phyloP scores from a whole-genome alignment of 192 early-diverging fungal genomes.

The Mortierella claussenii region DNA sequence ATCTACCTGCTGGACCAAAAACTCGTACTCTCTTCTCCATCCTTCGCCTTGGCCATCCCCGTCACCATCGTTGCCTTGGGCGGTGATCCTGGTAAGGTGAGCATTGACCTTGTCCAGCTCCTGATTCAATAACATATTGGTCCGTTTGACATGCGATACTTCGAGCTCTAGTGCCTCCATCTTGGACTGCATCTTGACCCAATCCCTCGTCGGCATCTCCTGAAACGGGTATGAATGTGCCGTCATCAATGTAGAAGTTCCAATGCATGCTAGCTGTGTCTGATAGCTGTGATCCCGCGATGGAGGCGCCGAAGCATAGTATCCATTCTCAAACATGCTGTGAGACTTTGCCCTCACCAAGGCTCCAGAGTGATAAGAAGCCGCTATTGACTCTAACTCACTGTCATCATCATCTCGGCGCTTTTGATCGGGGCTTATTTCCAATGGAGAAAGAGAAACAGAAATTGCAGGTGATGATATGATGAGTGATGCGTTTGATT shows the following conservation, averaged over 20 bases:
- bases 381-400: background rate
- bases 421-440: too few species aligned
- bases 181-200: slow-evolving; percentile 40
- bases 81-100: slow-evolving; percentile 19
- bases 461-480: too few species aligned
- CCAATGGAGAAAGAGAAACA: too few species aligned
- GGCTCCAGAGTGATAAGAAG: slow-evolving; percentile 24
- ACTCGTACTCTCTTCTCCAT: slow-evolving; percentile 36
- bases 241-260: too few species aligned
- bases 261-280: too few species aligned
- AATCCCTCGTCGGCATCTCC: slow-evolving; percentile 35
- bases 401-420: too few species aligned
- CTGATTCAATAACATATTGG: slow-evolving; percentile 33
- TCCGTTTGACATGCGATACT: slow-evolving; percentile 18
- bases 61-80: slow-evolving; percentile 3
- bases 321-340: slow-evolving; percentile 23
- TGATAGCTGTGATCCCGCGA: background rate
- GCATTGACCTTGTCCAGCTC: slow-evolving; percentile 43
- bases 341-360: slow-evolving; percentile 21
- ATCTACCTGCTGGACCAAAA: slow-evolving; percentile 47
- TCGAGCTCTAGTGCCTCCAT: slow-evolving; percentile 37
- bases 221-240: too few species aligned
- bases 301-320: background rate
- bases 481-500: too few species aligned
- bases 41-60: slow-evolving; percentile 15